These are phyloP conservation scores for Pichia eremophila DNA, from an alignment of 805 yeast species.

Conservation along the genomic window DNA sequence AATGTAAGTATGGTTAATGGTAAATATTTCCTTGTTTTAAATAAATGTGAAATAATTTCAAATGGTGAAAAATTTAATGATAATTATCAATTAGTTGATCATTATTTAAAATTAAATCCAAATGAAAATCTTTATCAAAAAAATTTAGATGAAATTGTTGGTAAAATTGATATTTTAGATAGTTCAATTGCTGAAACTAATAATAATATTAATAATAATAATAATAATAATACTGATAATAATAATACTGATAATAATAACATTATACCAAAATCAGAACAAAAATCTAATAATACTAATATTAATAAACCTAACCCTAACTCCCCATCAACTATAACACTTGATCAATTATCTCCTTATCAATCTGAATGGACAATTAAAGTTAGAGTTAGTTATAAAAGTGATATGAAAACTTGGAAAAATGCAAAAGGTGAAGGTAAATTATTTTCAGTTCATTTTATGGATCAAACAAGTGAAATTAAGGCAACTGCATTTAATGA, in stretches of 20 bases:
- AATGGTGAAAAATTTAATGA: slow-evolving; percentile 23
- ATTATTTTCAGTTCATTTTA: slow-evolving; percentile 74
- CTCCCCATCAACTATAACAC: slow-evolving; percentile 36
- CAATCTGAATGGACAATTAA: slow-evolving; percentile 87
- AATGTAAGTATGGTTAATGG: slow-evolving; percentile 18
- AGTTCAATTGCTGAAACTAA: too few relatives aligned
- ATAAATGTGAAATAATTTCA: slow-evolving; percentile 23
- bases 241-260: not conserved
- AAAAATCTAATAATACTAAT: not conserved
- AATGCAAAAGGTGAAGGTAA: slow-evolving; percentile 84
- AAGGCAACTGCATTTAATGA: slow-evolving; percentile 92
- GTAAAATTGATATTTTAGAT: not conserved
- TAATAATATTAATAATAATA: not conserved
- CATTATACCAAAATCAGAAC: slow-evolving; percentile 4
- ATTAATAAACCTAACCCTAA: slow-evolving; percentile 2
- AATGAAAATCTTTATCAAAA: slow-evolving; percentile 32
- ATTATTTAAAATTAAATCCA: slow-evolving; percentile 50
- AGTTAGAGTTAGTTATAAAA: slow-evolving; percentile 82
- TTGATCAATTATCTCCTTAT: slow-evolving; percentile 85
- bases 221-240: not conserved
- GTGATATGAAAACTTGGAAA: slow-evolving; percentile 82
- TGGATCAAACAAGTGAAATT: slow-evolving; percentile 94
- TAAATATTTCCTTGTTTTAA: slow-evolving; percentile 22
- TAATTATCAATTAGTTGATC: slow-evolving; percentile 32
- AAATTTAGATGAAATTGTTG: slow-evolving; percentile 4